Evolutionary conservation across 1,284 basidiomycete genomes (phyloP), one percentile per base, ranked within the genome.

Genomic region (Moniliella sp.): DNA sequence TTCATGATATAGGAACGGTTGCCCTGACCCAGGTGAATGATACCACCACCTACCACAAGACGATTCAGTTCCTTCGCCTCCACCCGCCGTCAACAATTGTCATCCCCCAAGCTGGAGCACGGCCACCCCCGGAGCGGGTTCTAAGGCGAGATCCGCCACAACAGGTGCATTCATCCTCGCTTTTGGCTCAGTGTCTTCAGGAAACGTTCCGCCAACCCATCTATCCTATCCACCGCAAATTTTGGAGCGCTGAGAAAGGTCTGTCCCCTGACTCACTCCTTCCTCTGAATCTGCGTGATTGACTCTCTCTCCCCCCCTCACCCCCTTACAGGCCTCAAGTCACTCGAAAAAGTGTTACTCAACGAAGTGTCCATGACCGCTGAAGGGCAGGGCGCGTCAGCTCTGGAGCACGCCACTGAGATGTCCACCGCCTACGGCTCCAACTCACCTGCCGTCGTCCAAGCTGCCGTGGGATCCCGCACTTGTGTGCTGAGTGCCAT

Each of bases 401-500:
- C n/a, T n/a, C n/a, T n/a, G n/a, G n/a, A n/a, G n/a, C n/a, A n/a
- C n/a, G 7, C 4, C 17, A 30, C 29, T 5, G 29, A 18, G 8
- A 16, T 25, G 4, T 11, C 10, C 19, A 23, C 10, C 15, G 14
- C 19, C 4, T 21, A 14, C 30, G 30, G 30, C 21, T 18, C n/a
- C n/a, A 18, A 18, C n/a, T 32, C 30, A 12, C 15, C 29, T 10
- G 40, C 42, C 11, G 47, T 40, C 3, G 40, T 42, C 12, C 18
- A 47, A 11, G 37, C 41, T 4, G 42, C 47, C 2, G 35, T 45
- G 2, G 29, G 37, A 16, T 11, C 25, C 39, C 86, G 81, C 61
- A 83, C 81, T 53, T 86, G 82, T 50, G 75, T 79, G 0, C 69
- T 88, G 2, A 78, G 78, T 5, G 82, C 86, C 1, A 67, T 71